Conservation (phyloP, 257 asterid genomes). For the Solanum okadae region DNA sequence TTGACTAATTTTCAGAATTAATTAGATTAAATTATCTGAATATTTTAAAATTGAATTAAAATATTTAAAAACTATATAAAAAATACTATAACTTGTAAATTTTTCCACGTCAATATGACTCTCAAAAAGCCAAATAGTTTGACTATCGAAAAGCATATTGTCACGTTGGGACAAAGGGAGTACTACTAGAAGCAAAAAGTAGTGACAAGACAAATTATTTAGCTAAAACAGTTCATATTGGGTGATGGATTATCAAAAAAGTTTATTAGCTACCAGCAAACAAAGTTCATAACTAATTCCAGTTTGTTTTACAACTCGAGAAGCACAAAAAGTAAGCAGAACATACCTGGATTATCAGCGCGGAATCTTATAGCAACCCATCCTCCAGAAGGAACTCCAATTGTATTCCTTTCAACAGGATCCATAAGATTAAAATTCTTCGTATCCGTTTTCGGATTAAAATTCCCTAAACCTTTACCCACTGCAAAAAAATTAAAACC, state of each 20-base stretch:
- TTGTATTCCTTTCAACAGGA: constrained; percentile 88
- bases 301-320: neutral
- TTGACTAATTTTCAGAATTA: neutral
- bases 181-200: neutral
- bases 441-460: constrained; percentile 43
- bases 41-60: neutral
- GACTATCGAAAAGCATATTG: neutral
- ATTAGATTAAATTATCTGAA: neutral
- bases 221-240: too few relatives aligned
- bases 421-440: constrained; percentile 69
- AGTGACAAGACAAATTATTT: neutral
- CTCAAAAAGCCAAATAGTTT: neutral
- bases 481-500: constrained; percentile 85
- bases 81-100: neutral
- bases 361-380: constrained; percentile 87
- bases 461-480: constrained; percentile 73
- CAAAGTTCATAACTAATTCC: neutral
- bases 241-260: neutral
- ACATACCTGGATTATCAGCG: constrained; percentile 86
- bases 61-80: neutral
- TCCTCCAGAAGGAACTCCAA: constrained; percentile 93
- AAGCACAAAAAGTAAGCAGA: neutral
- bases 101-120: neutral
- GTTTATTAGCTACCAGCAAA: neutral
- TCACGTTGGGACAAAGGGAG: neutral